These are phyloP conservation scores for Colletotrichum filicis DNA, from an alignment of 2,329 filamentous ascomycete species.

Conservation along the genomic window DNA sequence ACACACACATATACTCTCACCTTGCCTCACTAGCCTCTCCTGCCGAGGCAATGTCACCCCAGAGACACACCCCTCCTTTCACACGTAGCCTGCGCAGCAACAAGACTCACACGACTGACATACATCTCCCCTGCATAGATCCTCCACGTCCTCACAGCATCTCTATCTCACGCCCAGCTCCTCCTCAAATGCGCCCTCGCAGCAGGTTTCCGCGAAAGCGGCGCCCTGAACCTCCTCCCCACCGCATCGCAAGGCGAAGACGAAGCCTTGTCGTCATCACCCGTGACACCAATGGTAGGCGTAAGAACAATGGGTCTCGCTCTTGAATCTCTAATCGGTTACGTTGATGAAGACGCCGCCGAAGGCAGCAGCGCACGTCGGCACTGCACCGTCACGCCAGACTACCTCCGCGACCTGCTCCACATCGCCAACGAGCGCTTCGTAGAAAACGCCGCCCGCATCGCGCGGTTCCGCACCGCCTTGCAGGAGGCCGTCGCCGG, in stretches of 20 bases:
- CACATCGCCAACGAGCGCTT: slow-evolving; percentile 81
- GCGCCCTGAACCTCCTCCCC: slow-evolving; percentile 74
- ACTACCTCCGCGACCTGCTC: slow-evolving; percentile 75
- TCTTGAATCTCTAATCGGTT: slow-evolving; percentile 84
- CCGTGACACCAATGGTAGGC: slow-evolving; percentile 77
- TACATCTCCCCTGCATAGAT: slow-evolving; percentile 66
- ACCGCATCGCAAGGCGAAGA: slow-evolving; percentile 38
- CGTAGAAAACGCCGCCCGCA: slow-evolving; percentile 73
- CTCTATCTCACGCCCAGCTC: slow-evolving; percentile 77
- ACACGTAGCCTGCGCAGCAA: neutral
- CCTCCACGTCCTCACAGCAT: slow-evolving; percentile 85
- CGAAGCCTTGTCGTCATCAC: slow-evolving; percentile 43
- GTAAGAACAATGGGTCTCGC: slow-evolving; percentile 85
- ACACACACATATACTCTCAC: neutral
- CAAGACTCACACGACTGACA: slow-evolving; percentile 1
- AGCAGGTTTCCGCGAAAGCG: slow-evolving; percentile 91
- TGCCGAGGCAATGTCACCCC: neutral
- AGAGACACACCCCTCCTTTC: neutral
- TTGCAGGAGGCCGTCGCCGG: slow-evolving; percentile 51
- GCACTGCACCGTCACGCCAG: slow-evolving; percentile 67
- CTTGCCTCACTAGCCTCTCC: neutral
- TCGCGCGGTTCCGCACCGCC: slow-evolving; percentile 69
- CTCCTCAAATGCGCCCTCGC: slow-evolving; percentile 80
- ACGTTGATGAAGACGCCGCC: slow-evolving; percentile 45
- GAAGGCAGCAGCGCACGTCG: slow-evolving; percentile 46